Base-by-base conservation (phyloP, 2,329 filamentous ascomycete genomes). In the Parafenestella ontariensis region DNA sequence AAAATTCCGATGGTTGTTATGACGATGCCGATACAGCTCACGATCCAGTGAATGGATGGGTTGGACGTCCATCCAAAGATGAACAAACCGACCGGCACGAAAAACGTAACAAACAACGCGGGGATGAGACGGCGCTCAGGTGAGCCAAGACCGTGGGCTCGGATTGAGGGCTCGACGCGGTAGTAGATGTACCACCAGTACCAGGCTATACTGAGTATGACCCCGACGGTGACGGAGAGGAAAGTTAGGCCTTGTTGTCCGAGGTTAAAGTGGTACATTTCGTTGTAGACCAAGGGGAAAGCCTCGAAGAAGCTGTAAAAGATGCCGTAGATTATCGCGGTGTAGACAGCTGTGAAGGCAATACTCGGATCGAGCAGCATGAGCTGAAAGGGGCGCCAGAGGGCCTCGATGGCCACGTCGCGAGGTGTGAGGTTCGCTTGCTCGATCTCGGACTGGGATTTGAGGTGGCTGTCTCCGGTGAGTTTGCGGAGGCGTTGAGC, bases 321-420 rank as follows among this genome's bases (percentile, higher is more conserved):
- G 5, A 90, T 81, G 8, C 87, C 88, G 74, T 91, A 91, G 21
- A 94, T 82, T 2, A 95, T 88, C 1, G 87, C 89, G 85, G 94
- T 95, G 80, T 96, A 96, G 1, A 96, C 65, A 1, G 88, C 87
- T 59, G 96, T 89, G 68, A 95, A 86, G 56, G 96, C 85, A 48
- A 96, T 91, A 69, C 96, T 95, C 23, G 91, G 86, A 76, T 96
- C 92, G 54, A 85, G 78, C 68, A 95, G 91, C 39, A 96, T 85
- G 8, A 96, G 86, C 77, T 95, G 89, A 77, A 96, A 90, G 1
- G 92, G 92, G 89, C 88, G 18, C 78, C 76, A 59, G 91, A 76
- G 24, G 86, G 86, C 4, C 87, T 86, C 54, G 15, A 74, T 56
- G 59, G 82, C 78, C 46, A 81, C 71, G n/a, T 78, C 73, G 5